Conservation (phyloP, 192 early-diverging fungal species). For the Thamnidium elegans region DNA sequence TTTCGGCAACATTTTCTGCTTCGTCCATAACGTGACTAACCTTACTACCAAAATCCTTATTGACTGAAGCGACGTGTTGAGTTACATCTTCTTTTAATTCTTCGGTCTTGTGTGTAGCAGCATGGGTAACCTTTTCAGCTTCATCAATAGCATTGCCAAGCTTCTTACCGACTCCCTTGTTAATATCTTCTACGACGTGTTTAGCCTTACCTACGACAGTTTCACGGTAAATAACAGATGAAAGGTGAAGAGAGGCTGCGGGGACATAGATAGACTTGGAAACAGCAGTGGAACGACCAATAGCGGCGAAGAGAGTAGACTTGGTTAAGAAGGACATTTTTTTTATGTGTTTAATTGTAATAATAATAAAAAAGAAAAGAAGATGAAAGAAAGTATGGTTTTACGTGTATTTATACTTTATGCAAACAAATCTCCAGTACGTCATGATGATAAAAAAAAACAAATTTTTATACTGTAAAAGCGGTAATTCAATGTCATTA, state of each 20-base stretch:
- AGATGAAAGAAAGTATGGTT: not conserved
- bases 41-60: too few species aligned
- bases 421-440: not conserved
- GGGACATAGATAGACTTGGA: not conserved
- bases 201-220: not conserved
- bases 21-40: too few species aligned
- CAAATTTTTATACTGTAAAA: too few species aligned
- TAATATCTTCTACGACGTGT: not conserved
- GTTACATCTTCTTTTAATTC: not conserved
- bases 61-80: too few species aligned
- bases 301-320: not conserved
- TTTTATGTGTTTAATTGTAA: not conserved
- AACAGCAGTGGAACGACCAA: not conserved
- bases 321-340: not conserved
- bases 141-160: not conserved
- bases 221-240: not conserved
- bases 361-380: not conserved
- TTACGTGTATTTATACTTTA: not conserved
- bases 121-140: not conserved
- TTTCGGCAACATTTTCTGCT: too few species aligned
- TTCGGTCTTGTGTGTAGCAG: not conserved
- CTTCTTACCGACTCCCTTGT: slow-evolving; percentile 1
- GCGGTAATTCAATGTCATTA: too few species aligned
- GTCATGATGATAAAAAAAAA: too few species aligned
- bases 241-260: not conserved